Conservation (phyloP, 1,284 basidiomycete genomes). For the Sanguinoderma infundibulare region DNA sequence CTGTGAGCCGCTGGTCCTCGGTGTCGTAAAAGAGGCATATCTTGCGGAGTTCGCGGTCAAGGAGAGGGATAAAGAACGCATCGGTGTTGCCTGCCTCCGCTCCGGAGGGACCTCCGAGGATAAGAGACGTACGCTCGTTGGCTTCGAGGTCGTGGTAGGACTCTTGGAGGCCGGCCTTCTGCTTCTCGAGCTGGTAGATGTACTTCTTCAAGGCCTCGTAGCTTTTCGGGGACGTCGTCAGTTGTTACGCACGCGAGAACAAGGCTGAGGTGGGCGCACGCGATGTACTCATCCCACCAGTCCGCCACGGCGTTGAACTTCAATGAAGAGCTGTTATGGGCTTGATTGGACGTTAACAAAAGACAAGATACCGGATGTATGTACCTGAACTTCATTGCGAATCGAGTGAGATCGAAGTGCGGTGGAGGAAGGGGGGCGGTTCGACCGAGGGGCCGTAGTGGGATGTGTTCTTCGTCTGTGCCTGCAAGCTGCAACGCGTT, state of each 20-base stretch:
- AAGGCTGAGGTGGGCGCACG: constrained; percentile 49
- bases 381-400: constrained; percentile 69
- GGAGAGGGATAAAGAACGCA: constrained; percentile 68
- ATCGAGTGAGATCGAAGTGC: constrained; percentile 29
- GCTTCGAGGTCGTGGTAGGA: constrained; percentile 67
- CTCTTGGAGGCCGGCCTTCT: constrained; percentile 50
- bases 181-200: constrained; percentile 84
- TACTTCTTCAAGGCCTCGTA: constrained; percentile 90
- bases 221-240: constrained; percentile 39
- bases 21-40: constrained; percentile 81
- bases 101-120: constrained; percentile 32
- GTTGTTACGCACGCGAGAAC: not conserved
- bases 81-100: constrained; percentile 48
- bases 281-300: constrained; percentile 94
- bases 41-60: constrained; percentile 88
- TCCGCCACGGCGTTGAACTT: constrained; percentile 95
- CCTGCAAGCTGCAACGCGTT: constrained; percentile 8
- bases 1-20: constrained; percentile 76
- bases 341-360: not conserved
- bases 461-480: constrained; percentile 31
- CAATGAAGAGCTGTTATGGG: constrained; percentile 62
- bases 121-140: constrained; percentile 61
- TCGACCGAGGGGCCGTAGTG: constrained; percentile 31
- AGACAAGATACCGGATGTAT: constrained; percentile 8
- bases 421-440: constrained; percentile 1